These are phyloP conservation scores for Punctularia strigosozonata DNA, from an alignment of 768 basidiomycete genomes.

Conservation along the genomic window DNA sequence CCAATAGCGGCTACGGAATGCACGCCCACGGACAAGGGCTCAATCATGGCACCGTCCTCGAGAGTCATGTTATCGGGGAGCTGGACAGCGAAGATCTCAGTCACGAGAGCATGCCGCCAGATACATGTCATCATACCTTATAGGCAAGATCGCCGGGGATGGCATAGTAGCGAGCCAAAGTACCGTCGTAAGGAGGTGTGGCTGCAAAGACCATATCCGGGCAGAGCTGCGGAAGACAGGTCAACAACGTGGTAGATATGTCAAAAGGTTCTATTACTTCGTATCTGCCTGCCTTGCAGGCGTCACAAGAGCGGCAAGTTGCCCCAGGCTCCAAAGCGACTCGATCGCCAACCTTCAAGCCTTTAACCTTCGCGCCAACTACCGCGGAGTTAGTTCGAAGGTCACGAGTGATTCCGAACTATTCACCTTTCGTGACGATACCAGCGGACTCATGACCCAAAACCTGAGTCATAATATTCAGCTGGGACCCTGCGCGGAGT, in stretches of 20 bases:
- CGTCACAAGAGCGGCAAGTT: slow-evolving; percentile 73
- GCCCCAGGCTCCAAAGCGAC: slow-evolving; percentile 91
- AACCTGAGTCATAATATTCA: slow-evolving; percentile 34
- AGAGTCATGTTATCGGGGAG: no score
- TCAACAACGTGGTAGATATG: slow-evolving; percentile 1
- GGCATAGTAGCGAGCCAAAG: slow-evolving; percentile 76
- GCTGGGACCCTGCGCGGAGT: background rate
- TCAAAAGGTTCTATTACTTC: slow-evolving; percentile 32
- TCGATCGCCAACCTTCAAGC: slow-evolving; percentile 71
- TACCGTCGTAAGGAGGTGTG: slow-evolving; percentile 90
- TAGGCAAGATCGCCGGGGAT: slow-evolving; percentile 82
- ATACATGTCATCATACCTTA: no score
- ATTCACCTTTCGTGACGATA: slow-evolving; percentile 52
- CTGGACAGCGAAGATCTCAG: no score
- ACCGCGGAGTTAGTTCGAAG: background rate
- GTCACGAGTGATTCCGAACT: background rate
- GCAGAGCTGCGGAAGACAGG: slow-evolving; percentile 46
- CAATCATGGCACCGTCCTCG: slow-evolving; percentile 59
- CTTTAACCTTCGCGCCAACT: slow-evolving; percentile 71
- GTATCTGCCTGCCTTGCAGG: slow-evolving; percentile 77
- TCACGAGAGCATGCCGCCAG: no score
- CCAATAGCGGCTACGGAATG: slow-evolving; percentile 80
- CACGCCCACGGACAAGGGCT: slow-evolving; percentile 86
- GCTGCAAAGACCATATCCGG: slow-evolving; percentile 82
- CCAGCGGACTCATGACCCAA: slow-evolving; percentile 93